Base-by-base conservation (phyloP, 2,329 filamentous ascomycete genomes). In the Neonectria coccinea region DNA sequence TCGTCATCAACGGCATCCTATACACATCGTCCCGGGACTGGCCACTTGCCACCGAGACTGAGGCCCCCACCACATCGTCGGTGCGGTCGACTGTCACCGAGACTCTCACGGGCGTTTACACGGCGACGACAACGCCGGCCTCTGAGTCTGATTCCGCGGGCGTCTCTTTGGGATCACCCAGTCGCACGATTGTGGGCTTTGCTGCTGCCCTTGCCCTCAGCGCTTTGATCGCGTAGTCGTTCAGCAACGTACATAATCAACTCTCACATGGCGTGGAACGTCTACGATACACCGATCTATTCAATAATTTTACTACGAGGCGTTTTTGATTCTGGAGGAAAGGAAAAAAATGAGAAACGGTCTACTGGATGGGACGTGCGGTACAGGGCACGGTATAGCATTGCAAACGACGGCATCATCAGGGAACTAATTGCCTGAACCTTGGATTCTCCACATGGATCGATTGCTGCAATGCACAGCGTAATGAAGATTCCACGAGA, bases 1-100 rank as follows among this genome's bases (percentile, higher is more conserved):
- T 84, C 2, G 82, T 90, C 47, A 83, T 88, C 68, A 88, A 89
- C 67, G 89, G 88, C 8, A 81, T 91, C 20, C 81, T 88, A 71
- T 85, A 85, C 67, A 71, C 72, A 36, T 78, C 77, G 3, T 73
- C 76, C 11, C 76, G 74, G 16, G 81, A 84, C 62, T 85, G 80
- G 79, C 78, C 79, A 5, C 70, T 80, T n/a, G 72, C 75, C 8
- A 75, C 75, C 20, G 44, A 67, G 45, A 42, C 16, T 1, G 67
- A 70, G 6, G 74, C 74, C 3, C 55, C 70, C 8, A 70, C 72
- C 33, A 69, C 72, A 12, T 67, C 67, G 11, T 68, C 72, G 1
- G 54, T 70, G 5, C 52, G 59, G 29, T 44, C 69, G 5, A 69
- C 72, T 0, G 64, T 68, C 18, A 72, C 69, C 1, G 69, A 68